Conservation (phyloP, 2,329 filamentous ascomycete species). For the Pseudocercospora macadamiae region DNA sequence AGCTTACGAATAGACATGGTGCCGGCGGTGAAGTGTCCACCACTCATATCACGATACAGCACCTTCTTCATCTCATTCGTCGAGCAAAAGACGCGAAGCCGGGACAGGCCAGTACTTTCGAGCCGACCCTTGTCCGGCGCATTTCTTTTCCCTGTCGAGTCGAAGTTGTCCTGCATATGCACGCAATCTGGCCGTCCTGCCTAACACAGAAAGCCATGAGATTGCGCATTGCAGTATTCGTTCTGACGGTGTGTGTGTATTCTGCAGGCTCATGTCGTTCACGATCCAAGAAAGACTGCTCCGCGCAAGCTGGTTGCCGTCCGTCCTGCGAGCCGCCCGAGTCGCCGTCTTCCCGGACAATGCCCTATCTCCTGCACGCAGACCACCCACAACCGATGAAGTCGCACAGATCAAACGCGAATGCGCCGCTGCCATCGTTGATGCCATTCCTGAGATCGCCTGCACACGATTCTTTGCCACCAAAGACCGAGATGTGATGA, state of each 20-base stretch:
- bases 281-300: constrained; percentile 47
- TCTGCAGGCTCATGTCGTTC: constrained; percentile 50
- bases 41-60: constrained; percentile 22
- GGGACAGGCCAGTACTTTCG: constrained; percentile 8
- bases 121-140: constrained; percentile 16
- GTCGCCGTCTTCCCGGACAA: constrained; percentile 86
- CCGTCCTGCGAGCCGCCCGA: constrained; percentile 68
- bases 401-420: constrained; percentile 65
- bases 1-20: constrained; percentile 17
- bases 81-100: constrained; percentile 14
- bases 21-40: constrained; percentile 24
- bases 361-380: constrained; percentile 65
- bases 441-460: constrained; percentile 51
- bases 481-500: constrained; percentile 28
- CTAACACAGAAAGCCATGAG: constrained; percentile 19
- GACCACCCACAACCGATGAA: constrained; percentile 63
- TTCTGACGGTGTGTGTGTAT: constrained; percentile 1
- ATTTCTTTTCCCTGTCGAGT: constrained; percentile 16
- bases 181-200: constrained; percentile 24
- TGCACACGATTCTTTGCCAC: constrained; percentile 49
- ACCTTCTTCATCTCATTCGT: constrained; percentile 19
- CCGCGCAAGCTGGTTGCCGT: constrained; percentile 47
- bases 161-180: constrained; percentile 20
- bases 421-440: constrained; percentile 64
- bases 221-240: constrained; percentile 5